phyloP scores from a whole-genome alignment of 257 asterid genomes.

The Solanum arcanum region DNA sequence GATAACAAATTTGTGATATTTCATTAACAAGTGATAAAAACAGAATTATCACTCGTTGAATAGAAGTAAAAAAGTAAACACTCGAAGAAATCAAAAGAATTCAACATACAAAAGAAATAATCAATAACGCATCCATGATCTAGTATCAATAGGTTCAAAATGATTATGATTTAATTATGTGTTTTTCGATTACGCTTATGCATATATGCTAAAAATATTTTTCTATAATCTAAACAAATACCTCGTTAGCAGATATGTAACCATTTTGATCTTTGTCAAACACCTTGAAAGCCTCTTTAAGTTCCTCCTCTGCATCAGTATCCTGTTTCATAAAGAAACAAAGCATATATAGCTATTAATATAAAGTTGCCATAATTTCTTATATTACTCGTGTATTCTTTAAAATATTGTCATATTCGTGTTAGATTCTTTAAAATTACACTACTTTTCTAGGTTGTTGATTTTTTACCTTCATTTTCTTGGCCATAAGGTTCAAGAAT shows the following conservation, averaged over 20 bases:
- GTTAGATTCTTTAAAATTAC: not conserved
- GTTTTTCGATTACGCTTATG: no score
- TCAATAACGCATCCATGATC: not conserved
- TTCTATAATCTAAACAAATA: not conserved
- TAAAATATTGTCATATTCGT: not conserved
- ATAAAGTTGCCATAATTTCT: not conserved
- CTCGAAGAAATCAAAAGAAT: not conserved
- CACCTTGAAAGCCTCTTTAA: slow-evolving; percentile 44
- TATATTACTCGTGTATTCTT: not conserved
- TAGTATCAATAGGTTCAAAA: not conserved
- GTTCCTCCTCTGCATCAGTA: slow-evolving; percentile 40
- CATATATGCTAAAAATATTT: not conserved
- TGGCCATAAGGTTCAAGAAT: slow-evolving; percentile 45
- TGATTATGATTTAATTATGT: not conserved
- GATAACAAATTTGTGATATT: not conserved
- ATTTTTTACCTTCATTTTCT: slow-evolving; percentile 20
- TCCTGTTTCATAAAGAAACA: slow-evolving; percentile 9
- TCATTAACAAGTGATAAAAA: not conserved
- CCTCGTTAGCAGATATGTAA: slow-evolving; percentile 42
- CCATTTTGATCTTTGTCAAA: slow-evolving; percentile 51
- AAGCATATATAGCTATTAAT: not conserved
- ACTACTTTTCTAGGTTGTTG: not conserved
- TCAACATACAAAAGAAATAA: not conserved
- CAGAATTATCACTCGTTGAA: not conserved
- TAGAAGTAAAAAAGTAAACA: not conserved